These are phyloP conservation scores for Russula virescens DNA, from an alignment of 768 basidiomycete genomes.

Conservation along the genomic window DNA sequence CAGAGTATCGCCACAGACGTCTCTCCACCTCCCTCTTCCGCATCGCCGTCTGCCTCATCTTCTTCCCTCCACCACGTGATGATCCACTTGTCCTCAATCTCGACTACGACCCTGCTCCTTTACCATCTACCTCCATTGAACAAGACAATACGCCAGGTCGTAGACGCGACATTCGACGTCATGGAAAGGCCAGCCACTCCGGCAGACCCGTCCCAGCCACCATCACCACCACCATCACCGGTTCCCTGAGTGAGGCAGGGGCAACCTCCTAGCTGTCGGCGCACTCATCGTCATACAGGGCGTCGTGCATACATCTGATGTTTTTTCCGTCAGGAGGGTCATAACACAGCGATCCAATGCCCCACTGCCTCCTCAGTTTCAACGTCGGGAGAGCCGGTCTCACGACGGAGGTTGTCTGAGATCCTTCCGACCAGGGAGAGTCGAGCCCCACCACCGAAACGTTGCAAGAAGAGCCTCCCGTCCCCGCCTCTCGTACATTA, in stretches of 20 bases:
- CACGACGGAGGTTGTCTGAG: no score
- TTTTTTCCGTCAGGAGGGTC: constrained; percentile 32
- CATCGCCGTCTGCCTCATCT: no score
- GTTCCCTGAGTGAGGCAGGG: constrained; percentile 25
- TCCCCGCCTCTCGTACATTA: no score
- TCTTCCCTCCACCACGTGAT: not conserved
- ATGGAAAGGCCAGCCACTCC: constrained; percentile 7
- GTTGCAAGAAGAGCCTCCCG: constrained; percentile 5
- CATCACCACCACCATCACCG: no score
- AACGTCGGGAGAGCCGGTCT: constrained; percentile 7
- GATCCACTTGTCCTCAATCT: constrained; percentile 11
- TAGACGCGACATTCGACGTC: not conserved
- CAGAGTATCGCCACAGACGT: not conserved
- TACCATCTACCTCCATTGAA: not conserved
- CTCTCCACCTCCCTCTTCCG: no score
- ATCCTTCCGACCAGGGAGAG: not conserved
- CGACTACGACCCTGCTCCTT: constrained; percentile 2
- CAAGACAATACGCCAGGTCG: not conserved
- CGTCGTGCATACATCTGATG: constrained; percentile 72
- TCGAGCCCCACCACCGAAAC: no score
- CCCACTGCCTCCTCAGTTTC: constrained; percentile 2
- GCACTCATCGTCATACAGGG: no score
- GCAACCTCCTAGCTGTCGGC: constrained; percentile 64
- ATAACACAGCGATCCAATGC: constrained; percentile 13
- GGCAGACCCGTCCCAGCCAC: constrained; percentile 25